Base-by-base conservation (phyloP, 2,329 filamentous ascomycete species). In the Fusarium clavum region DNA sequence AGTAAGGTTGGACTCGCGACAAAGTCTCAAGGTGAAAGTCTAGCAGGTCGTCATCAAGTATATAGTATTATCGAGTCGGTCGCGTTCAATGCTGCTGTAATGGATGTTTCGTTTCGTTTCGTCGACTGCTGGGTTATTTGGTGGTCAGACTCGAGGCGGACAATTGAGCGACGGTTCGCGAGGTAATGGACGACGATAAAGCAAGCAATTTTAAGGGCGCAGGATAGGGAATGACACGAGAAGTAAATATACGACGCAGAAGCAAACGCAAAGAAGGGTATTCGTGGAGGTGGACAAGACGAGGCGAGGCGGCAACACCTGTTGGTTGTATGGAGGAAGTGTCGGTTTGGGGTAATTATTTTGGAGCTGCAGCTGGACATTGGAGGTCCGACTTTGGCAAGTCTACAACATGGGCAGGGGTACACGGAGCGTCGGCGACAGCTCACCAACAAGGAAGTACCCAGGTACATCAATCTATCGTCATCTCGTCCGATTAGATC, bases 261-360 rank as follows among this genome's bases (percentile, higher is more conserved):
- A 62, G 46, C 30, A 56, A 57, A 55, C 51, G 29, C 48, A 47
- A 65, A 38, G 34, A 53, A 58, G 64, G 27, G 44, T 44, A 44
- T 46, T 58, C 27, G 43, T 30, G 34, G 40, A 66, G 53, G 51
- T 20, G 22, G 38, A 53, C 34, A 38, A 51, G 22, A 24, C 13
- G 14, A 53, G 49, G 34, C 60, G 29, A 72, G 49, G 65, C 66
- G 55, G 51, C 66, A 65, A 70, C 69, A 62, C 57, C 49, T 63
- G 61, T 60, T 65, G 51, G 69, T 70, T 71, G 69, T 56, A 67
- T 57, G 57, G 62, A 66, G 62, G 53, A 69, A 69, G 55, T 64
- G 57, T 69, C 57, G 64, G 69, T 72, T 71, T 70, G 65, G 65
- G 69, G 69, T 51, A 72, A 70, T 64, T 71, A 64, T 64, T 69